These are phyloP conservation scores for Penicillium dipodomyicola DNA, from an alignment of 495 filamentous ascomycete species.

Conservation along the genomic window DNA sequence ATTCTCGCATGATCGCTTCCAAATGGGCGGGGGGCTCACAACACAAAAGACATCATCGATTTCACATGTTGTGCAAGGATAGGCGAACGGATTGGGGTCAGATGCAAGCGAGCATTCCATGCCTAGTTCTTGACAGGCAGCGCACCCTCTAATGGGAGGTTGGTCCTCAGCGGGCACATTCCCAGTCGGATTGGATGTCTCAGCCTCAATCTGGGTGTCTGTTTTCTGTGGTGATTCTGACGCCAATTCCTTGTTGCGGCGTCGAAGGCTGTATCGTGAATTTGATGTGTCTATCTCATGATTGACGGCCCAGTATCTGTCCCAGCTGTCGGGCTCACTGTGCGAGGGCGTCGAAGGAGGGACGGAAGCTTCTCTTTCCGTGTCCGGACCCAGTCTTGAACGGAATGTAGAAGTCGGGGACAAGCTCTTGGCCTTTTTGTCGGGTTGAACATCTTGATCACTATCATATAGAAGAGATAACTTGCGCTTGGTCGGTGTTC, in stretches of 20 bases:
- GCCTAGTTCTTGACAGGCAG: not conserved
- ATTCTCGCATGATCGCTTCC: slow-evolving; percentile 8
- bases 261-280: slow-evolving; percentile 3
- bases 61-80: slow-evolving; percentile 6
- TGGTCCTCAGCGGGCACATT: not conserved
- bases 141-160: not conserved
- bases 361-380: not conserved
- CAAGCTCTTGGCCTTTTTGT: not conserved
- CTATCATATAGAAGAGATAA: not conserved
- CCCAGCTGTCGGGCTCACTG: slow-evolving; percentile 5
- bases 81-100: not conserved
- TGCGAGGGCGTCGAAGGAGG: not conserved
- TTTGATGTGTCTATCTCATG: not conserved
- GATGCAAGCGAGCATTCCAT: not conserved
- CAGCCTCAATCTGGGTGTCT: not conserved
- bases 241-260: not conserved
- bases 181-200: not conserved
- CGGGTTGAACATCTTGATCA: not conserved
- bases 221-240: not conserved
- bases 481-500: not conserved
- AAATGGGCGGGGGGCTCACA: slow-evolving; percentile 1
- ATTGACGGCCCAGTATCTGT: slow-evolving; percentile 1
- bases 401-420: not conserved
- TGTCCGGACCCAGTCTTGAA: not conserved
- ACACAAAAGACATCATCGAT: not conserved